A percentile compares a stretch with the other conserved stretches of the same genome.
Evolutionary conservation across 164 flowering plant genomes (phyloP).

Genomic region (Brasenia schreberi): DNA sequence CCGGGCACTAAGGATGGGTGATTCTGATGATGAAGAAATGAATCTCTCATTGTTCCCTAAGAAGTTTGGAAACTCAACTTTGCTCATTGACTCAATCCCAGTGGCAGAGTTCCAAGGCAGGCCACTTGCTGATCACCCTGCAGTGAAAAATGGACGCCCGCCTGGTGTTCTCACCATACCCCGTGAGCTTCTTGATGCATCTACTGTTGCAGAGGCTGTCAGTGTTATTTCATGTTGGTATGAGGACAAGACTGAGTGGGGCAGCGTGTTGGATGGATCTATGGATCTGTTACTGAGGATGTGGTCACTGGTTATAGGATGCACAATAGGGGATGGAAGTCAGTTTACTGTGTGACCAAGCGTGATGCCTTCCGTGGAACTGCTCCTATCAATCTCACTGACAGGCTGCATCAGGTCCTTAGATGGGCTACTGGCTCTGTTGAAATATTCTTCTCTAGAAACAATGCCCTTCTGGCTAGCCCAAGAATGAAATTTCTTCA

Average conservation of each 20-base stretch:
- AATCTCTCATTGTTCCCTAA: conserved; percentile 43
- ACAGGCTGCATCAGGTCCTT: conserved; percentile 84
- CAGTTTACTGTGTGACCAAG: conserved; percentile 71
- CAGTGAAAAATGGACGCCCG: conserved; percentile 54
- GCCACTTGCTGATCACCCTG: conserved; percentile 71
- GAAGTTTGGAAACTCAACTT: conserved; percentile 66
- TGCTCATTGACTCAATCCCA: conserved; percentile 63
- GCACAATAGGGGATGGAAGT: conserved; percentile 82
- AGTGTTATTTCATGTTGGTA: conserved; percentile 70
- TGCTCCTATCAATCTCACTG: conserved; percentile 81
- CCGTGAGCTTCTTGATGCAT: conserved; percentile 61
- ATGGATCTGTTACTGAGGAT: conserved; percentile 83
- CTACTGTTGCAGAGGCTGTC: conserved; percentile 68
- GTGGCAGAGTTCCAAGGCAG: conserved; percentile 82
- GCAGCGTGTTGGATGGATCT: conserved; percentile 74
- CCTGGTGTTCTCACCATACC: conserved; percentile 73
- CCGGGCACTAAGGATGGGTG: conserved; percentile 31
- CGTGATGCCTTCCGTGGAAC: conserved; percentile 80
- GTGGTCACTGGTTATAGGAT: conserved; percentile 77
- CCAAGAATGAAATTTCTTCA: conserved; percentile 50
- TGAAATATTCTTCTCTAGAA: conserved; percentile 76
- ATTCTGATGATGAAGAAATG: conserved; percentile 46
- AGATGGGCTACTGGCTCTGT: conserved; percentile 91
- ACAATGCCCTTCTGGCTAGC: conserved; percentile 64
- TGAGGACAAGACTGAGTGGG: conserved; percentile 89